A percentile compares a stretch with the other conserved stretches of the same genome.
phyloP scores from a whole-genome alignment of 345 rosid species.

The Kandelia obovata region DNA sequence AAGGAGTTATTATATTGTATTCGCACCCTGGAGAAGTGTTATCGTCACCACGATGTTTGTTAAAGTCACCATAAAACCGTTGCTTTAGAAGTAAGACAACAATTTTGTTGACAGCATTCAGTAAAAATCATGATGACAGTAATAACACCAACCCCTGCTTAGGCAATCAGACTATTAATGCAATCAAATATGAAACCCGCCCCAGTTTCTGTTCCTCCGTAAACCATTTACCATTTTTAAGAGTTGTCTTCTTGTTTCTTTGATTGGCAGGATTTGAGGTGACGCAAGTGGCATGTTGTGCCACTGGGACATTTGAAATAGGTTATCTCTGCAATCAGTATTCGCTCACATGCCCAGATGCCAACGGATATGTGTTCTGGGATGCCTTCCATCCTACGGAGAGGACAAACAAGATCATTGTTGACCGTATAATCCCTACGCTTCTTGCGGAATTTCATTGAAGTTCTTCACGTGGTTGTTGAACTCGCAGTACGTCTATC shows the following conservation, averaged over 20 bases:
- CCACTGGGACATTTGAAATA: slow-evolving; percentile 66
- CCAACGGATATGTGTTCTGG: slow-evolving; percentile 52
- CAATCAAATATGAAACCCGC: no score
- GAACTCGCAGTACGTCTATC: no score
- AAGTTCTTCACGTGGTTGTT: not conserved
- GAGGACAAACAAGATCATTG: slow-evolving; percentile 32
- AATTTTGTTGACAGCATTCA: no score
- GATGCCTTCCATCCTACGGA: slow-evolving; percentile 48
- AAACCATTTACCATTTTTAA: not conserved
- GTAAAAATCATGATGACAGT: no score
- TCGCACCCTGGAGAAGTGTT: no score
- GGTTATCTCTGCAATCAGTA: slow-evolving; percentile 44
- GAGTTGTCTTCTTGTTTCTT: not conserved
- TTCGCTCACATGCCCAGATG: slow-evolving; percentile 54
- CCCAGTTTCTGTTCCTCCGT: no score
- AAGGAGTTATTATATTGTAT: no score
- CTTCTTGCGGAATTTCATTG: slow-evolving; percentile 22
- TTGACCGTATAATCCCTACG: slow-evolving; percentile 20
- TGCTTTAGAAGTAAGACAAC: no score
- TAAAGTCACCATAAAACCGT: no score
- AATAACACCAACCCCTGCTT: no score
- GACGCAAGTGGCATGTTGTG: slow-evolving; percentile 51
- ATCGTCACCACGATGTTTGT: no score
- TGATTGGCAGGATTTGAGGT: slow-evolving; percentile 42
- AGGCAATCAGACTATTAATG: no score